phyloP scores from a whole-genome alignment of 805 yeast genomes.

The Teunomyces barrocoloradensis region DNA sequence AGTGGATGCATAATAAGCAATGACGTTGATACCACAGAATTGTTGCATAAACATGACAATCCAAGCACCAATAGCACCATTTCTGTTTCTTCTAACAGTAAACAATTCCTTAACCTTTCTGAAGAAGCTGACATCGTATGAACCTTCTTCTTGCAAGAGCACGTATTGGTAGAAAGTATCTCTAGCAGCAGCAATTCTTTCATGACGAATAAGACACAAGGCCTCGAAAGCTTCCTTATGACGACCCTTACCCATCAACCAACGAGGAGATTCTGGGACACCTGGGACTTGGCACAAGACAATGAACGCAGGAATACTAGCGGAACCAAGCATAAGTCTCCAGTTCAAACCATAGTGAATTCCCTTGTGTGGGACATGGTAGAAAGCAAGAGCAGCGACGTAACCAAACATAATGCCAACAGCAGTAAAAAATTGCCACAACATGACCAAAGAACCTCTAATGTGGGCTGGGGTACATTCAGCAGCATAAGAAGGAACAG shows the following conservation, averaged over 20 bases:
- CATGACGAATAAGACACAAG: slow-evolving; percentile 44
- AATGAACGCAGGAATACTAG: slow-evolving; percentile 53
- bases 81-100: slow-evolving; percentile 75
- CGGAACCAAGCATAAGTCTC: slow-evolving; percentile 67
- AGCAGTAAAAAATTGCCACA: slow-evolving; percentile 77
- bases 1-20: slow-evolving; percentile 79
- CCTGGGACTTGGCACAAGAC: slow-evolving; percentile 49
- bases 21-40: slow-evolving; percentile 86
- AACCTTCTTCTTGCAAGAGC: slow-evolving; percentile 60
- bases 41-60: slow-evolving; percentile 88
- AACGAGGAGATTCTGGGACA: slow-evolving; percentile 70
- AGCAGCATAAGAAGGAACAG: slow-evolving; percentile 66
- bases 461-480: slow-evolving; percentile 59
- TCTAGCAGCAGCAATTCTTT: slow-evolving; percentile 57
- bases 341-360: slow-evolving; percentile 51
- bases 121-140: slow-evolving; percentile 45
- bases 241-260: slow-evolving; percentile 56
- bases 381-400: slow-evolving; percentile 58
- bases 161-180: slow-evolving; percentile 60
- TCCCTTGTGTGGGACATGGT: slow-evolving; percentile 47
- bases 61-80: slow-evolving; percentile 78
- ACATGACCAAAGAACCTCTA: slow-evolving; percentile 66
- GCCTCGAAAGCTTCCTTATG: slow-evolving; percentile 50
- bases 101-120: slow-evolving; percentile 56
- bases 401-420: slow-evolving; percentile 70